Base-by-base conservation (phyloP, 2,329 filamentous ascomycete genomes). In the Curvularia lunata region DNA sequence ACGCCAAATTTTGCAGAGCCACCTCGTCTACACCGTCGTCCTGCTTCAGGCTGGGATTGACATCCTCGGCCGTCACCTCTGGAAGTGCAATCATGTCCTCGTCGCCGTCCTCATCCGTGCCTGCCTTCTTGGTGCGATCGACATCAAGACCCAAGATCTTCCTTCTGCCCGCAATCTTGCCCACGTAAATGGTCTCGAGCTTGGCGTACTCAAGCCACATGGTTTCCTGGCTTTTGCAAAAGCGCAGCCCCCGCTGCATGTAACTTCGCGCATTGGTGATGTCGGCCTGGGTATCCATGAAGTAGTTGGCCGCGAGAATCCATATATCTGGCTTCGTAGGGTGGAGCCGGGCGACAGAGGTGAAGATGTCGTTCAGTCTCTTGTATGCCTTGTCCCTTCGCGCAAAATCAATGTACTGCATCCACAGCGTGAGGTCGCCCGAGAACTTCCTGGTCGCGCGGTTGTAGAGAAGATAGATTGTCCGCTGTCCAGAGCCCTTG, bases 151-250 rank as follows among this genome's bases (percentile, higher is more conserved):
- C 88, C 55, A 91, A 73, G 53, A 91, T 85, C 66, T 83, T 84
- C 76, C 88, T 87, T 74, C 92, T 86, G 59, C 86, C 86, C 57
- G 91, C 87, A 71, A 98, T 87, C 79, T 91, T 92, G 50, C 85
- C 87, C 54, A 98, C 83, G 82, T 96, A 98, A 62, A 95, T 89
- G 87, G 97, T 92, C 82, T 99, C 95, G 71, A 94, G 84, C 72
- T 91, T 89, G 8, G 91, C 90, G 74, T 97, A 98, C 78, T 97
- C 91, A 32, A 96, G 74, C 92, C 94, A 99, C 50, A 99, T 77
- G 18, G 82, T 81, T 62, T 83, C 86, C 46, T 90, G 88, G 48
- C 82, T 85, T 50, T 88, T 91, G 80, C 93, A 97, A 77, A 99
- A 98, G 41, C 95, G 84, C 71, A 96, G 85, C 0, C 93, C 95